Evolutionary conservation across 805 yeast species (phyloP), one percentile per base, ranked within the genome.

Genomic region (Aciculoconidium aculeatum): DNA sequence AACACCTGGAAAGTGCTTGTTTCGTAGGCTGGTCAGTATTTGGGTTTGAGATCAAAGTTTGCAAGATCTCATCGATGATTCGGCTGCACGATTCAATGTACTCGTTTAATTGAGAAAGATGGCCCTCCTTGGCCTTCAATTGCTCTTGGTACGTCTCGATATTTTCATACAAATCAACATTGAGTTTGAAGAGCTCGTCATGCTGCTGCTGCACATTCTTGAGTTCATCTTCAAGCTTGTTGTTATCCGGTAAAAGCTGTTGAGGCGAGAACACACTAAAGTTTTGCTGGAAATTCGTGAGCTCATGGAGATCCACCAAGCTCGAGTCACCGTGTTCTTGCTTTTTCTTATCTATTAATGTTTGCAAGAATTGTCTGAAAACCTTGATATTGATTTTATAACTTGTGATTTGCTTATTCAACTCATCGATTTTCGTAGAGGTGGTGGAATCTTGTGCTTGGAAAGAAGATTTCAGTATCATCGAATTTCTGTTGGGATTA

Each of bases 321-420:
- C 14, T 24, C 11, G 11, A 18, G n/a, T 13, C 29, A 14, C 17
- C 21, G 13, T 26, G 28, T 25, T 16, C 21, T 22, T 13, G 23
- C 11, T 28, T 28, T 4, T 36, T 28, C 16, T 30, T 37, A 25
- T 35, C 36, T 17, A 62, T 53, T 7, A 64, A 29, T 26, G 53
- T 55, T 27, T 61, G 68, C 3, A 65, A 41, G 28, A 63, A 62
- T 32, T 58, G 57, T 37, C 58, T 59, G 48, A 61, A 58, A 27
- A 62, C 49, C 35, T 60, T 49, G 39, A 65, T 50, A 45, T 67
- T 53, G 19, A 49, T 58, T 25, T 53, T 53, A 35, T 60, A 62
- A 8, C 61, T 53, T 3, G 65, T 56, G 15, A 62, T 41, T 34
- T 51, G 58, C 31, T 52, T 55, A 28, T 55, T 54, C n/a, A 55